Conservation (phyloP, 768 basidiomycete species). For the Termitomyces sp. region DNA sequence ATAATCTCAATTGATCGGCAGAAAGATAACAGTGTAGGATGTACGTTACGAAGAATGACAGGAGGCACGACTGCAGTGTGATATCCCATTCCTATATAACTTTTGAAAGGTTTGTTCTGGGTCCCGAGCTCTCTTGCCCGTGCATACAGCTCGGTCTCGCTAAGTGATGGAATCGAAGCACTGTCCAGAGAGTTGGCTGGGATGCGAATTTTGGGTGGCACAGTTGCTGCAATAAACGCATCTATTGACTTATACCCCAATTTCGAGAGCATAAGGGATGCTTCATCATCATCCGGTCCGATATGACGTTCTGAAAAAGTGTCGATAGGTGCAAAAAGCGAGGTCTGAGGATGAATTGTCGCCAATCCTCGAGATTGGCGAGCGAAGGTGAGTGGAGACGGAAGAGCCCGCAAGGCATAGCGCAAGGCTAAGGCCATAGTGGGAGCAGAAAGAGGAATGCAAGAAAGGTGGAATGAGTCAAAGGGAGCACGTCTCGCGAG, state of each 20-base stretch:
- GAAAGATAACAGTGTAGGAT: slow-evolving; percentile 18
- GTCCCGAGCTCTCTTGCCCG: slow-evolving; percentile 75
- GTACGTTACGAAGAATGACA: slow-evolving; percentile 88
- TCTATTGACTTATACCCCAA: slow-evolving; percentile 89
- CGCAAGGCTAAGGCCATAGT: slow-evolving; percentile 32
- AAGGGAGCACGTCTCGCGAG: slow-evolving; percentile 19
- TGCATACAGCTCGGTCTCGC: slow-evolving; percentile 79
- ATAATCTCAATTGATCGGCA: not conserved
- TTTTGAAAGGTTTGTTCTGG: slow-evolving; percentile 81
- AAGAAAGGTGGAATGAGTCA: slow-evolving; percentile 26
- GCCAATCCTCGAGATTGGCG: slow-evolving; percentile 37
- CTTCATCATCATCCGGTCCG: slow-evolving; percentile 85
- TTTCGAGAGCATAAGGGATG: slow-evolving; percentile 73
- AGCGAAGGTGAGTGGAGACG: slow-evolving; percentile 11
- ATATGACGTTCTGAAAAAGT: slow-evolving; percentile 89
- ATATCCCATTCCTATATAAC: slow-evolving; percentile 98
- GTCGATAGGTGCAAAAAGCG: slow-evolving; percentile 84
- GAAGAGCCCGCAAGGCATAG: slow-evolving; percentile 21
- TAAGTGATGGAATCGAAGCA: slow-evolving; percentile 67
- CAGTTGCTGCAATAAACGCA: slow-evolving; percentile 77
- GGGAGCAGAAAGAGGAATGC: slow-evolving; percentile 16
- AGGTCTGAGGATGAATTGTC: slow-evolving; percentile 54
- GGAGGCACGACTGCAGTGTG: slow-evolving; percentile 94
- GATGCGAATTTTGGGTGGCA: slow-evolving; percentile 80
- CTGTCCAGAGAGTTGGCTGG: slow-evolving; percentile 57